Percentiles rank a stretch among this genome's conserved stretches.
Conservation (phyloP, 352 stramenopile genomes). For the Phytophthora sp. region DNA sequence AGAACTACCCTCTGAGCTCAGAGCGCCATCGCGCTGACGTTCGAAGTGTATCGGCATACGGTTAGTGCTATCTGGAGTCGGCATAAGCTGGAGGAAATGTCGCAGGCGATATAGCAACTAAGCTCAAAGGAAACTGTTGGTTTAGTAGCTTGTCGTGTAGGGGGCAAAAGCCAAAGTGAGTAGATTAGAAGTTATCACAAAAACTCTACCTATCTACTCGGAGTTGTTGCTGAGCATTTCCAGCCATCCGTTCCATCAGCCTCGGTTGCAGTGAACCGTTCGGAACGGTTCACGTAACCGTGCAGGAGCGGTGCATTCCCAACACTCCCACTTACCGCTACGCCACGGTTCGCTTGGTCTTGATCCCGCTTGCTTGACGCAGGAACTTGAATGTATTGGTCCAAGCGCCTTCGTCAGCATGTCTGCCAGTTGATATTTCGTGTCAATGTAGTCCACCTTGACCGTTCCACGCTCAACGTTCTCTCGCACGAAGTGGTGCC, state of each 20-base stretch:
- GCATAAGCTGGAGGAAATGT: neutral
- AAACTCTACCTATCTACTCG: too few relatives aligned
- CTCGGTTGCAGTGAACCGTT: too few relatives aligned
- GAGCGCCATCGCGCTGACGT: neutral
- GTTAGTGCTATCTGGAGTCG: neutral
- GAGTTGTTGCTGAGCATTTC: too few relatives aligned
- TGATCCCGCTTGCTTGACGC: neutral
- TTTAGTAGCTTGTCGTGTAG: too few relatives aligned
- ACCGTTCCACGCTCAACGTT: neutral
- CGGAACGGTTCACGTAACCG: too few relatives aligned
- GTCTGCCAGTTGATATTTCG: neutral
- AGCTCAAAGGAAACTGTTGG: neutral
- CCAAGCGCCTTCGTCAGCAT: neutral
- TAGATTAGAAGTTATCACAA: too few relatives aligned
- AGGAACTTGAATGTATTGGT: slow-evolving; percentile 9
- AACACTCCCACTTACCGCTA: slow-evolving; percentile 10
- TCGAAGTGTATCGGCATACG: neutral
- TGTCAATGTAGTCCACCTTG: slow-evolving; percentile 1
- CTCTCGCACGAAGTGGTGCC: slow-evolving; percentile 2
- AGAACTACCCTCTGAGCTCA: neutral
- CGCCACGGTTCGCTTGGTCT: neutral
- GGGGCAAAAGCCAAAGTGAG: too few relatives aligned
- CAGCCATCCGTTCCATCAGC: too few relatives aligned
- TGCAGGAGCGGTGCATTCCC: too few relatives aligned
- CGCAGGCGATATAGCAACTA: neutral